phyloP scores from a whole-genome alignment of 805 yeast species.

The Wickerhamiella kurtzmanii region DNA sequence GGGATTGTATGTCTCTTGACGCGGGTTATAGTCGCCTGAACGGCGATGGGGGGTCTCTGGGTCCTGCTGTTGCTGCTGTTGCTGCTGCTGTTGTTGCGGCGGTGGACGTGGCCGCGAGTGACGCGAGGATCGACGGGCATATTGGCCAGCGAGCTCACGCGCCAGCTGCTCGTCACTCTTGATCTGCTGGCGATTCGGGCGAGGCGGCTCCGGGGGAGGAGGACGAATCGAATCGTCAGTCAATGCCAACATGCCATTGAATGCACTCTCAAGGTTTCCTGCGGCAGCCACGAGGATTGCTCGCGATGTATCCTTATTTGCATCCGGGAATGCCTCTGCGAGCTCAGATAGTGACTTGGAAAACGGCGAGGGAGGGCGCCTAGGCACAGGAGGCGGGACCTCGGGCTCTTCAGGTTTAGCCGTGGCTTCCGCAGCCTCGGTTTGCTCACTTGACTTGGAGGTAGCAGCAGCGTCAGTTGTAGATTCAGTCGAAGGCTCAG shows the following conservation, averaged over 20 bases:
- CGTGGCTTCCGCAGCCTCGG: not conserved
- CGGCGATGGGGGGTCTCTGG: not conserved
- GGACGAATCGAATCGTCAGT: conserved; percentile 38
- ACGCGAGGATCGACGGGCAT: not conserved
- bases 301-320: conserved; percentile 55
- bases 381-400: conserved; percentile 26
- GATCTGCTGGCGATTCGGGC: conserved; percentile 31
- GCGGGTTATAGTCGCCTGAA: not conserved
- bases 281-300: conserved; percentile 77
- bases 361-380: conserved; percentile 51
- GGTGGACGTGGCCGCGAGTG: not conserved
- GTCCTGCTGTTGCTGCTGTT: not conserved
- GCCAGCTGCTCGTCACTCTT: conserved; percentile 75
- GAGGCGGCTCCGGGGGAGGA: conserved; percentile 18
- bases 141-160: conserved; percentile 44
- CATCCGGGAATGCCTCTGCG: conserved; percentile 72
- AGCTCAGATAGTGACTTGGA: conserved; percentile 44
- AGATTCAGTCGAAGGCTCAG: not conserved
- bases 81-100: too few species aligned
- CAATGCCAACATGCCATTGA: conserved; percentile 68
- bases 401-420: not conserved
- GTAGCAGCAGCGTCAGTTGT: not conserved
- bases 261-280: conserved; percentile 72
- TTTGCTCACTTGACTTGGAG: not conserved
- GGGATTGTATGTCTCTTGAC: not conserved